Evolutionary conservation across 768 basidiomycete species (phyloP), one percentile per base, ranked within the genome.

Genomic region (Punctularia strigosozonata): DNA sequence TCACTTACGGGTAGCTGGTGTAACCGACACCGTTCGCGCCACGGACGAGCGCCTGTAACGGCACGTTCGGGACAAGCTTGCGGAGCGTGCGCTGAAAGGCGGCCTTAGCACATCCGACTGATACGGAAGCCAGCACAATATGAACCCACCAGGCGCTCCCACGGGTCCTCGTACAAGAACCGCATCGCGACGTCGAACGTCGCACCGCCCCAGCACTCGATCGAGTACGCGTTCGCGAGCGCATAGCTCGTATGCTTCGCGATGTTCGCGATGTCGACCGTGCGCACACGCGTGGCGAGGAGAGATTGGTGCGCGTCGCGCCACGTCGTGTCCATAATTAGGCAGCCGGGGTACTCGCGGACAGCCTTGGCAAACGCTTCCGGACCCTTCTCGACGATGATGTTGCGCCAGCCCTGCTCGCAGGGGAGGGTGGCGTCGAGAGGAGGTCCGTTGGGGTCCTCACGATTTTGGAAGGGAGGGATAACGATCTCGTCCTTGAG

Each of bases 301-400:
- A 99, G 72, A 21, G 91, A 95, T 61, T 99, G 95, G 59, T 99
- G 95, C 18, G 95, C 95, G 54, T 99, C 95, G 58, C 95, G 86
- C 94, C 95, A 97, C 2, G 94, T 98, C 21, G 94, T 98, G 62
- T 99, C 88, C 89, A 91, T 90, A 62, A 95, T 92, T 45, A 98
- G 73, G 40, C 77, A 80, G 40, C 95, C 95, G 38, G 88, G 87
- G 62, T 99, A 98, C 46, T 81, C 84, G 50, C 95, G 82, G 40
- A 98, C 89, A 28, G 95, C 95, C 64, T 91, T 95, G 37, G 95
- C 95, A 55, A 99, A 99, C 2, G 87, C 95, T 59, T 91, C 95
- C 8, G 95, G 95, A 18, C 95, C 95, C 43, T 95, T 73, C 59
- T 98, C 89, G 48, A 95, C 84, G 58, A 99, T 95, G 60, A 99